Base-by-base conservation (phyloP, 176 grass and related monocot species). In the Triticum urartu region DNA sequence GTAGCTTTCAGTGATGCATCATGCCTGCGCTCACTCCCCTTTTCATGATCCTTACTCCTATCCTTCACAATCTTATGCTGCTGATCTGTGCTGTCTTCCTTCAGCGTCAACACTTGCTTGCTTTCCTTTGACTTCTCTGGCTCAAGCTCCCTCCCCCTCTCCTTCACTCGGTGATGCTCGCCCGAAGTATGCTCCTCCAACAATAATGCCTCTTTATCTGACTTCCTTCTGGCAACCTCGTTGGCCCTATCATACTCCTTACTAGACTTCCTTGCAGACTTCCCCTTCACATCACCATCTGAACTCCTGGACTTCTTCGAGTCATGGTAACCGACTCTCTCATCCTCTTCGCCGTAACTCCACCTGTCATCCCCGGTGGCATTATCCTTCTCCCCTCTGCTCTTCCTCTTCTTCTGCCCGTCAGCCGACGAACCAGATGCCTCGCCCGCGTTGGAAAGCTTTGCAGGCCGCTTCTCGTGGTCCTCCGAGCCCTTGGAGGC, bases 391-490 rank as follows among this genome's bases (percentile, higher is more conserved):
- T 84, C 56, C 39, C 63, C 83, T 48, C 72, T 85, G 72, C 25
- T 32, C 71, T 85, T 85, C 83, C 72, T 62, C 40, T 85, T 85
- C 72, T 85, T 85, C 4, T 50, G 70, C 38, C 83, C 59, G 28
- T 85, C 83, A 7, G 5, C 39, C 0, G 59, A 52, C 2, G 59
- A 75, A 77, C 59, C 72, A n/a, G 39, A 75, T 2, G 24, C 18
- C 39, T 66, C 38, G 2, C 58, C 60, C 0, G 20, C 72, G 24
- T 48, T 32, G 10, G 72, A 12, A 77, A 9, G 26, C 59, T 50
- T 76, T 8, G 58, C 1, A 20, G 1, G 9, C 38, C 71, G 56
- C 72, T 77, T 65, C 72, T 85, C 72, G 38, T n/a, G 69, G 71
- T 47, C 56, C 70, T 64, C 38, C 36, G 36, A 64, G 58, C 8